Percentiles rank a stretch among this genome's conserved stretches.
Evolutionary conservation across 1,284 basidiomycete species (phyloP).

Genomic region (Xanthoconium separans): DNA sequence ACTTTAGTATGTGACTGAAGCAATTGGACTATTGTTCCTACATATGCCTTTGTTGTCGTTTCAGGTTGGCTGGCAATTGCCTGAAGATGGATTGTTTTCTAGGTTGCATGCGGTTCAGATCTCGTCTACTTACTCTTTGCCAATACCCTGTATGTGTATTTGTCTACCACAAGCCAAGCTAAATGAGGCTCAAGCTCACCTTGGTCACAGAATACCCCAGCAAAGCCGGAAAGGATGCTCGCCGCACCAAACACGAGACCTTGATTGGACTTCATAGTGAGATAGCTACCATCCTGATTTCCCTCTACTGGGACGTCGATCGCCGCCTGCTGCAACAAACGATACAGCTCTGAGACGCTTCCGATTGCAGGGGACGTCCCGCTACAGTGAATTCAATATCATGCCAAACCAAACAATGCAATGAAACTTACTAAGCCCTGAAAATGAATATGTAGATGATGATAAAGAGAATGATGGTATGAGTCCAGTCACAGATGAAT

Average conservation of each 20-base stretch:
- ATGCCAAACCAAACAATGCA: background rate
- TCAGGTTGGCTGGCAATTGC: slow-evolving; percentile 49
- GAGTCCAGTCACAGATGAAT: slow-evolving; percentile 54
- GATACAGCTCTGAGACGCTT: slow-evolving; percentile 43
- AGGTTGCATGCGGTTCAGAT: background rate
- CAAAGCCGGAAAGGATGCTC: slow-evolving; percentile 45
- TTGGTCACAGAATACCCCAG: slow-evolving; percentile 51
- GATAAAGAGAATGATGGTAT: slow-evolving; percentile 50
- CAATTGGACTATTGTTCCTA: slow-evolving; percentile 19
- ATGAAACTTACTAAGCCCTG: slow-evolving; percentile 40
- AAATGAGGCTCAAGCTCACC: slow-evolving; percentile 27
- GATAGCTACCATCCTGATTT: slow-evolving; percentile 52
- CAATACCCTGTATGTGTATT: slow-evolving; percentile 40
- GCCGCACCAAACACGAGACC: slow-evolving; percentile 55
- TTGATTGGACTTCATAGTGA: slow-evolving; percentile 57
- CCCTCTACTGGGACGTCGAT: slow-evolving; percentile 45
- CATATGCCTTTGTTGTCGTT: slow-evolving; percentile 51
- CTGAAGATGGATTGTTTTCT: slow-evolving; percentile 20
- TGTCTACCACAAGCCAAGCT: background rate
- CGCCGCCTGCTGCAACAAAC: slow-evolving; percentile 45
- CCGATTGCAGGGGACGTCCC: slow-evolving; percentile 44
- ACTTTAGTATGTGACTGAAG: background rate
- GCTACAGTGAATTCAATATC: slow-evolving; percentile 23
- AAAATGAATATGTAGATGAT: slow-evolving; percentile 52
- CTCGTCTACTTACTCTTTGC: slow-evolving; percentile 41